phyloP scores from a whole-genome alignment of 805 yeast genomes.

The Kodamaea nitidulidarum region DNA sequence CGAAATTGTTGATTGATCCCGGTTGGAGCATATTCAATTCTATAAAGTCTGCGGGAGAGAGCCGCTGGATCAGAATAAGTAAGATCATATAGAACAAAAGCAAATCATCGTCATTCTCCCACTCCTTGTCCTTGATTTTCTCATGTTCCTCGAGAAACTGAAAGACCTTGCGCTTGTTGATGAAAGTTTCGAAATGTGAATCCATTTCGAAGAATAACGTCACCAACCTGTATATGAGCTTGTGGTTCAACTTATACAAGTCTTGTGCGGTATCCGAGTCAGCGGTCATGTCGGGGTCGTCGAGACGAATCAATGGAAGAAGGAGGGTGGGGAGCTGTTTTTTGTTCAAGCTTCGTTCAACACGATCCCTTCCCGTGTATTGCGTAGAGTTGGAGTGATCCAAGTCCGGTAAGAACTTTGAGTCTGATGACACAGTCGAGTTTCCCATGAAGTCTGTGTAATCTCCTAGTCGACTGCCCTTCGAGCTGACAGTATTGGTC shows the following conservation, averaged over 20 bases:
- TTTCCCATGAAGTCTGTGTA: conserved; percentile 8
- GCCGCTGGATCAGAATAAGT: conserved; percentile 35
- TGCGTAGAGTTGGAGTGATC: conserved; percentile 6
- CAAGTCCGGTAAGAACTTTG: conserved; percentile 9
- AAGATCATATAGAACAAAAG: conserved; percentile 43
- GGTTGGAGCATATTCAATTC: conserved; percentile 17
- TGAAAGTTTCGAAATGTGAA: conserved; percentile 37
- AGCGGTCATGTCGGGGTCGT: conserved; percentile 16
- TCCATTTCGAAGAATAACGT: conserved; percentile 40
- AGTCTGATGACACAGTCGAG: conserved; percentile 10
- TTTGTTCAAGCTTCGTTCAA: conserved; percentile 23
- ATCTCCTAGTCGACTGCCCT: neutral
- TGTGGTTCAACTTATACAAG: conserved; percentile 24
- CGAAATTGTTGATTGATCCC: conserved; percentile 18
- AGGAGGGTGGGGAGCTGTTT: conserved; percentile 29
- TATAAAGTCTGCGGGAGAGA: conserved; percentile 27
- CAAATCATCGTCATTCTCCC: conserved; percentile 50
- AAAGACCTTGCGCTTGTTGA: conserved; percentile 29
- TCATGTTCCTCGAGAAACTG: conserved; percentile 36
- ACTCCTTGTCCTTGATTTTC: conserved; percentile 26
- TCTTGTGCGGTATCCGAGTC: conserved; percentile 16
- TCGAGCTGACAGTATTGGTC: neutral
- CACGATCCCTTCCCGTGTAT: neutral
- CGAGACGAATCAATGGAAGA: conserved; percentile 14
- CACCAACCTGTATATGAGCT: conserved; percentile 32